Percentiles rank a stretch among this genome's conserved stretches.
Evolutionary conservation across 768 basidiomycete genomes (phyloP).

Genomic region (Hebeloma cylindrosporum): DNA sequence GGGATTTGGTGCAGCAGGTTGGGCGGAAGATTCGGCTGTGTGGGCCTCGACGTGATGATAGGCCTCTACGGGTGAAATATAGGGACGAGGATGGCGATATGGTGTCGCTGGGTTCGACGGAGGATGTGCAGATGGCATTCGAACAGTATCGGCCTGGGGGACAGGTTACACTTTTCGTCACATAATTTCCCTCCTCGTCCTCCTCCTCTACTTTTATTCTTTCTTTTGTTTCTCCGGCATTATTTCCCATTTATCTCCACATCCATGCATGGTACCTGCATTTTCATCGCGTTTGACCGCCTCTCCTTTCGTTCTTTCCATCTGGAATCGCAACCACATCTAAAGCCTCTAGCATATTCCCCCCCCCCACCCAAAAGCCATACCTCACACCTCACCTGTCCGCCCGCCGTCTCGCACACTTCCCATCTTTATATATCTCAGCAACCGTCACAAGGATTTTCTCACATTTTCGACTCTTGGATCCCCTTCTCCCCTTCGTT

Average conservation of each 20-base stretch:
- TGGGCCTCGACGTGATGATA: constrained; percentile 75
- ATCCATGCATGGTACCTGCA: constrained; percentile 17
- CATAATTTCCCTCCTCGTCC: constrained; percentile 38
- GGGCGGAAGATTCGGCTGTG: constrained; percentile 92
- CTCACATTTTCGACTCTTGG: too few species aligned
- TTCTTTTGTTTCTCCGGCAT: constrained; percentile 3
- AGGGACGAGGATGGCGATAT: constrained; percentile 92
- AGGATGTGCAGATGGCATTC: constrained; percentile 94
- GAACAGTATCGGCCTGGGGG: constrained; percentile 78
- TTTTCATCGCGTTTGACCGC: constrained; percentile 14
- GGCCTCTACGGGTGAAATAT: constrained; percentile 85
- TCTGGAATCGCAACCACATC: background rate
- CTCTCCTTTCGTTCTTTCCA: constrained; percentile 2
- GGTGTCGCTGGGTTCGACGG: constrained; percentile 84
- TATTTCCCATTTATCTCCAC: constrained; percentile 15
- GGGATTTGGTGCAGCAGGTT: constrained; percentile 85
- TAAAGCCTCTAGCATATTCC: constrained; percentile 1
- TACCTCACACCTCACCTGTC: too few species aligned
- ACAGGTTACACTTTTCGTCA: constrained; percentile 80
- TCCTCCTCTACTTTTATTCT: constrained; percentile 12
- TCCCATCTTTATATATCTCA: constrained; percentile 9
- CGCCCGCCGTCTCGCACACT: constrained; percentile 7
- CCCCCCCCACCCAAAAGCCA: constrained; percentile 6
- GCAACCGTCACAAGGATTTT: constrained; percentile 2
- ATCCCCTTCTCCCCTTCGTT: constrained; percentile 1